Conservation (phyloP, 1,284 basidiomycete species). For the Gymnopus androsaceus region DNA sequence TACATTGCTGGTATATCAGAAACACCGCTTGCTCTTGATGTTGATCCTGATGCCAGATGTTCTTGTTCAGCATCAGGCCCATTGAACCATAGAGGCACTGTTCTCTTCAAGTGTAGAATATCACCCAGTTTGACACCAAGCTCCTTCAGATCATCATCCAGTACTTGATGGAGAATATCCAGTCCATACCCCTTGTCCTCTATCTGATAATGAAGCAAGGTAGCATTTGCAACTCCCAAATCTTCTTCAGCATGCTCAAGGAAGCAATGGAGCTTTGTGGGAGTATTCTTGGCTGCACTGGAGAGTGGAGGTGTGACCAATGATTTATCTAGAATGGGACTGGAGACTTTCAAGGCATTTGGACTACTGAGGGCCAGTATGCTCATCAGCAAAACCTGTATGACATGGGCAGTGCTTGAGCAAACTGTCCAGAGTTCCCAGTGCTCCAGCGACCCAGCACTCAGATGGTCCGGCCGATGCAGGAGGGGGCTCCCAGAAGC, state of each 20-base stretch:
- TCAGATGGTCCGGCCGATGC: too few species aligned
- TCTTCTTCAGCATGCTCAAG: background rate
- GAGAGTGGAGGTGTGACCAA: too few species aligned
- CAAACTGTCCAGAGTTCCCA: too few species aligned
- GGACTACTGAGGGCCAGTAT: too few species aligned
- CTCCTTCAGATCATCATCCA: background rate
- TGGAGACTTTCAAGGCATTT: too few species aligned
- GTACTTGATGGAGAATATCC: conserved; percentile 1
- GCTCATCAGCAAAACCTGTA: too few species aligned
- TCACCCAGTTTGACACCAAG: conserved; percentile 3
- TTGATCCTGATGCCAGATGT: background rate
- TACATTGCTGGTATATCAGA: too few species aligned
- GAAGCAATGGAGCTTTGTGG: background rate
- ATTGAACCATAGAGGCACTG: background rate
- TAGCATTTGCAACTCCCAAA: background rate
- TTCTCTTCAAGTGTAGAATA: background rate
- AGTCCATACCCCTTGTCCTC: conserved; percentile 5
- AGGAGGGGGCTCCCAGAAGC: too few species aligned
- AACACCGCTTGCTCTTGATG: background rate
- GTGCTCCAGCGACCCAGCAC: too few species aligned
- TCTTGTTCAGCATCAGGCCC: background rate
- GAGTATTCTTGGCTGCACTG: too few species aligned
- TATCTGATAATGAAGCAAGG: background rate
- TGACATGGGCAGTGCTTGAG: too few species aligned
- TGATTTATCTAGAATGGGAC: too few species aligned